Percentiles rank a stretch among this genome's conserved stretches.
Evolutionary conservation across 352 stramenopile genomes (phyloP).

Genomic region (Globisporangium parvum): DNA sequence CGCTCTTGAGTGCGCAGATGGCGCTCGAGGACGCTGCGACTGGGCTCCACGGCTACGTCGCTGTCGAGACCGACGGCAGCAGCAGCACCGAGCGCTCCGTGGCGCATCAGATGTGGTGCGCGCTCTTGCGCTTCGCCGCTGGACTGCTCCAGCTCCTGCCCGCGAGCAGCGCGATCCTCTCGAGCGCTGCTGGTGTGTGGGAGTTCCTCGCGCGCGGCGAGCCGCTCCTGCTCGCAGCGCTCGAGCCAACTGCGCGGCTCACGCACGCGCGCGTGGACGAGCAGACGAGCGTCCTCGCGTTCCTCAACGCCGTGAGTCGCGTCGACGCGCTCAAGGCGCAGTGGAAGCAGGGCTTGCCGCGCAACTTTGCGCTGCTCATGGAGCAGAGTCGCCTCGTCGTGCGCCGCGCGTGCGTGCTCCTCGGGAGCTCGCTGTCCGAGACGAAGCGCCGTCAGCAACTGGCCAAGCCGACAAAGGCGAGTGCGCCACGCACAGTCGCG

Average conservation of each 20-base stretch:
- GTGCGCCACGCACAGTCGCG: not conserved
- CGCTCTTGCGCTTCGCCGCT: conserved; percentile 36
- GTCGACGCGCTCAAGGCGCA: conserved; percentile 22
- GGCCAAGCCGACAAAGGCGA: conserved; percentile 17
- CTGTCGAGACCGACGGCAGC: not conserved
- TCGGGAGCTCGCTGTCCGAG: conserved; percentile 43
- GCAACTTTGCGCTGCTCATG: conserved; percentile 48
- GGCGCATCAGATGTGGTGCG: conserved; percentile 58
- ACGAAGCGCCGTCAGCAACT: conserved; percentile 15
- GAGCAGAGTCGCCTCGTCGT: conserved; percentile 55
- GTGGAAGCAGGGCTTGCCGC: conserved; percentile 54
- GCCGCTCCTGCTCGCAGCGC: conserved; percentile 27
- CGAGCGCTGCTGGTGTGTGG: conserved; percentile 28
- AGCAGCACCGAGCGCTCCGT: conserved; percentile 22
- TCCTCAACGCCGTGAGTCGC: conserved; percentile 41
- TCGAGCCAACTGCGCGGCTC: conserved; percentile 27
- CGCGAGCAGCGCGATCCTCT: not conserved
- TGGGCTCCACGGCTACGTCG: conserved; percentile 31
- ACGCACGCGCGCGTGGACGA: conserved; percentile 44
- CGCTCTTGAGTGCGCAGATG: conserved; percentile 35
- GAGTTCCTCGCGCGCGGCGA: conserved; percentile 53
- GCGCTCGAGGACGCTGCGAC: conserved; percentile 24
- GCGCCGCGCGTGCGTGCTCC: conserved; percentile 42
- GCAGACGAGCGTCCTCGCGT: conserved; percentile 33
- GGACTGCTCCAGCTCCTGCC: conserved; percentile 30